Evolutionary conservation across 805 yeast genomes (phyloP), one percentile per base, ranked within the genome.

Genomic region (Zygosaccharomyces siamensis): DNA sequence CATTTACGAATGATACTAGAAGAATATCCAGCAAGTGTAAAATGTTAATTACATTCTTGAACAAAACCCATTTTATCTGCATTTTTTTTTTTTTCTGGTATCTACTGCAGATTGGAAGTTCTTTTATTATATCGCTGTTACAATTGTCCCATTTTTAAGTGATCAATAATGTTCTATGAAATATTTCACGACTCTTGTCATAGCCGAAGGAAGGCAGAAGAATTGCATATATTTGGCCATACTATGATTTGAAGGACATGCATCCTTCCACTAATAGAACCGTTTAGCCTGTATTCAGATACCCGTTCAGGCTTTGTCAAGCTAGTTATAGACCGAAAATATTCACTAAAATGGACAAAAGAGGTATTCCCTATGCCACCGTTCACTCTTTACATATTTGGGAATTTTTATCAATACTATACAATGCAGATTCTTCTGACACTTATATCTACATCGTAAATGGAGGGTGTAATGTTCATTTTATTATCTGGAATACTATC

Each of bases 251-350:
- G 83, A 49, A 60, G 82, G 11, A 81, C 85, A 2, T 79, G 86
- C 57, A 64, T 85, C 38, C 86, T 28, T 86, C 90, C 5, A 79
- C 83, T 59, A 84, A 84, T 67, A 75, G 85, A 37, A 78, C 85
- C 31, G 79, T 84, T 45, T 84, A 79, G 63, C 75, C 84, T 63
- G 87, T 86, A 8, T 79, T 87, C 2, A 72, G 90, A 63, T 76
- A 88, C 1, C 70, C 84, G 11, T 78, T 83, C 53, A 80, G 78
- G 47, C 74, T 84, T 73, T 81, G 89, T 4, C 70, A 75, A 51
- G 81, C 77, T 47, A 80, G 82, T 1, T 72, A 73, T 50, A 86
- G 85, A 0, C 88, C 87, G 37, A 68, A 69, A 59, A 58, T 80
- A 47, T 71, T 84, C 49, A 72, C 72, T 2, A 73, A 69, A 53